phyloP scores from a whole-genome alignment of 2,329 filamentous ascomycete species.

The Tolypocladium amazonense region DNA sequence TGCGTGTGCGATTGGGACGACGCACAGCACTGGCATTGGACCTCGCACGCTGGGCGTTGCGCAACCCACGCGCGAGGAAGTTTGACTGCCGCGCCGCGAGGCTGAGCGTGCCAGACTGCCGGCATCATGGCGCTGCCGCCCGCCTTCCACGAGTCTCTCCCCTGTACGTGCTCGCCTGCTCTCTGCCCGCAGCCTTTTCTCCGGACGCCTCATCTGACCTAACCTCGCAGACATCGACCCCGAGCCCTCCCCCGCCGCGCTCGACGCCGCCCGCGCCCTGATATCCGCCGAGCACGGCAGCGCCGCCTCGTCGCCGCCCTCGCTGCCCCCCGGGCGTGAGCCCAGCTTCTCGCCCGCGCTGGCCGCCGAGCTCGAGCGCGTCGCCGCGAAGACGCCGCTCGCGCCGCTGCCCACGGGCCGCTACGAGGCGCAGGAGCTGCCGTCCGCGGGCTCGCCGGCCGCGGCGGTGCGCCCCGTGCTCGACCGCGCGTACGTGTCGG shows the following conservation, averaged over 20 bases:
- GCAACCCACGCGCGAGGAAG: not conserved
- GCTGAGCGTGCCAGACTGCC: not conserved
- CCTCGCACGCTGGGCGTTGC: not conserved
- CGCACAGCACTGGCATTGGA: not conserved
- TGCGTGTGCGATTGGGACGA: not conserved
- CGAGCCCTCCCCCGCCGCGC: conserved; percentile 52
- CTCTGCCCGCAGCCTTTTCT: not conserved
- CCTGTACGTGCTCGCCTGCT: conserved; percentile 47
- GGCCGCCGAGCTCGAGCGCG: conserved; percentile 55
- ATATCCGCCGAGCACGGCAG: conserved; percentile 54
- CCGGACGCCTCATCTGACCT: conserved; percentile 8
- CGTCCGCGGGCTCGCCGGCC: conserved; percentile 16
- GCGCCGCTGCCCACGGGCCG: conserved; percentile 60
- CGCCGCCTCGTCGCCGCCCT: conserved; percentile 23
- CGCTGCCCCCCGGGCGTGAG: conserved; percentile 35
- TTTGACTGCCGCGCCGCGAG: not conserved
- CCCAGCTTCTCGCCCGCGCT: conserved; percentile 57
- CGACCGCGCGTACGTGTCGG: conserved; percentile 37
- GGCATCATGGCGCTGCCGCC: conserved; percentile 16
- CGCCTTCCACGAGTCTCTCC: conserved; percentile 64
- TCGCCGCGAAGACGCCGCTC: conserved; percentile 35
- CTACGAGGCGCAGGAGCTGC: conserved; percentile 65
- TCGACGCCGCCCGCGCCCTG: conserved; percentile 56
- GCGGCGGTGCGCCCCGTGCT: conserved; percentile 51
- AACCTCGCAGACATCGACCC: conserved; percentile 63